Evolutionary conservation across 2,329 filamentous ascomycete species (phyloP), one percentile per base, ranked within the genome.

Genomic region (Sordariomycetes sp.): DNA sequence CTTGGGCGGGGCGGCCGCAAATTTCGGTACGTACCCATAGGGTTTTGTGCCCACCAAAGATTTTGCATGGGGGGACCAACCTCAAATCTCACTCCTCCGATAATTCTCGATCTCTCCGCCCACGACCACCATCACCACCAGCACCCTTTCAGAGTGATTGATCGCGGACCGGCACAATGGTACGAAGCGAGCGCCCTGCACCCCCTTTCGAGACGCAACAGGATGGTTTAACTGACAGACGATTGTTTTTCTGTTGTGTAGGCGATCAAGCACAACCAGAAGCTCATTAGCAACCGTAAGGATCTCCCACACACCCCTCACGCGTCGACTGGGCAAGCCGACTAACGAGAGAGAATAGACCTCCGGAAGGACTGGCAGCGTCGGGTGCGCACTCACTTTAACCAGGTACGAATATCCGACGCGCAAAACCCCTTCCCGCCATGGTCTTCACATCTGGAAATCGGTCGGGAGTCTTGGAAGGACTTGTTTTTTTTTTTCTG

Each of bases 301-400:
- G 71, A 68, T 62, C 60, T 22, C 45, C 45, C 45, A 22, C 20
- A n/a, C n/a, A n/a, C 6, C 45, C 8, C 4, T 10, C n/a, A 17
- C 32, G 4, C 25, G 4, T 24, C n/a, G 15, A n/a, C n/a, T 45
- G 13, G 20, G n/a, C 12, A 59, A 61, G 64, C 58, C 60, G 58
- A 62, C 67, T 67, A 67, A 73, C 76, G 75, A 68, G 61, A 55
- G 58, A 58, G 65, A 64, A 62, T 71, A 94, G 89, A 96, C 76
- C 96, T 96, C 89, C 91, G 90, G 81, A 96, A 96, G 90, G 91
- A 99, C 84, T 99, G 94, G 94, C 91, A 97, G 80, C 89, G 90
- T 81, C 89, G 91, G 80, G 94, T 99, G 74, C 89, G 90, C 80
- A 89, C 89, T 78, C 94, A 99, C 85, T 99, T 99, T 82, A 90